Evolutionary conservation across 345 rosid species (phyloP).

Genomic region (Excoecaria agallocha): DNA sequence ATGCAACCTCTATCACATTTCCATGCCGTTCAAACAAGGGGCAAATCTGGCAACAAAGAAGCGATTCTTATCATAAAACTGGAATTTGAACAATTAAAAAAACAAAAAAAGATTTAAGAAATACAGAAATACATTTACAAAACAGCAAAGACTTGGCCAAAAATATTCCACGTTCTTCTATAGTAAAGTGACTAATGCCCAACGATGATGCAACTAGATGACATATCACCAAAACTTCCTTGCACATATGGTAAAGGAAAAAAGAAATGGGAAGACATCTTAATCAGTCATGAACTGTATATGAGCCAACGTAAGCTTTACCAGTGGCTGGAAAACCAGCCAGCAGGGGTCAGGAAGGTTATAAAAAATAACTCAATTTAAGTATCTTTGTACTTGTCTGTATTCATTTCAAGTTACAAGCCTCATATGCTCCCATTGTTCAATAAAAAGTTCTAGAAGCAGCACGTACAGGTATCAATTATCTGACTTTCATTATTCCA

Average conservation of each 20-base stretch:
- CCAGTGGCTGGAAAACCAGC: not conserved
- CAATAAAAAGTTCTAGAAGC: not conserved
- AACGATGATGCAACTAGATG: not conserved
- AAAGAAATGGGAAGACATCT: not conserved
- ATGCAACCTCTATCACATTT: slow-evolving; percentile 86
- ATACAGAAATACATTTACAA: not conserved
- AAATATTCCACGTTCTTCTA: not conserved
- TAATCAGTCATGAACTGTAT: not conserved
- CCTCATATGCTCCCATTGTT: not conserved
- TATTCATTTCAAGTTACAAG: not conserved
- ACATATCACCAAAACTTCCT: not conserved
- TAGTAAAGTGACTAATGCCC: not conserved
- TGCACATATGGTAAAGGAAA: not conserved
- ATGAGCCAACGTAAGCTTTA: not conserved
- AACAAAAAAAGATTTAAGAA: not conserved
- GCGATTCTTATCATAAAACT: slow-evolving; percentile 7
- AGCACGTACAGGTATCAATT: not conserved
- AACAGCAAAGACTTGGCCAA: slow-evolving; percentile 1
- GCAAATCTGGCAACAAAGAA: slow-evolving; percentile 58
- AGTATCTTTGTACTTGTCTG: not conserved
- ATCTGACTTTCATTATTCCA: not conserved
- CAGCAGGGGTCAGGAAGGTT: not conserved
- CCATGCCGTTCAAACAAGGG: slow-evolving; percentile 87
- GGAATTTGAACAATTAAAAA: not conserved
- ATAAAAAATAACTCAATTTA: not conserved